phyloP scores from a whole-genome alignment of 257 asterid genomes.

The Fraxinus quadrangulata region DNA sequence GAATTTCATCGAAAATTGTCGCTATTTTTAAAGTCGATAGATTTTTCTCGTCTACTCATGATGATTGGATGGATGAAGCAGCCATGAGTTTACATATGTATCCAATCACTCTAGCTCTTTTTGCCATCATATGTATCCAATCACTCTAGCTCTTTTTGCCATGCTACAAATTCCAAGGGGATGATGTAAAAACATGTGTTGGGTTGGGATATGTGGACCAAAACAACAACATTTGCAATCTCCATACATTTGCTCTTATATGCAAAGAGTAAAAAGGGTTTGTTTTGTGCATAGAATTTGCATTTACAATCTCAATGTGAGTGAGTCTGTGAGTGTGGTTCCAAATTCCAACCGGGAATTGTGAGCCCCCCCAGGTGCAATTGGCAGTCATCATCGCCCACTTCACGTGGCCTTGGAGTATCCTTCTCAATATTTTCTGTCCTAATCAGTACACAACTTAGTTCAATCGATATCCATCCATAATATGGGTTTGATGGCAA shows the following conservation, averaged over 20 bases:
- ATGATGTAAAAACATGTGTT: background rate
- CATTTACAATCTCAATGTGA: slow-evolving; percentile 8
- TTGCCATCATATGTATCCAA: background rate
- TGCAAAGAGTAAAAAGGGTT: background rate
- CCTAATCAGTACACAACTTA: background rate
- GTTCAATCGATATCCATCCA: background rate
- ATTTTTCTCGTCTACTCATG: background rate
- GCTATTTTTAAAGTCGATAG: background rate
- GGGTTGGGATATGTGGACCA: background rate
- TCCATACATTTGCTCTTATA: background rate
- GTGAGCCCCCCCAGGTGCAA: slow-evolving; percentile 24
- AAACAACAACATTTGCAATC: background rate
- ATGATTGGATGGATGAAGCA: background rate
- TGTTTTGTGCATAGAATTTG: background rate
- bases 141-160: background rate
- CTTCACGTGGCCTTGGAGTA: background rate
- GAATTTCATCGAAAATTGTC: background rate
- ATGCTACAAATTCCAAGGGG: background rate
- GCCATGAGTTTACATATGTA: background rate
- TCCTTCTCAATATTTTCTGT: background rate
- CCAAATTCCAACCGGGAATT: slow-evolving; percentile 20
- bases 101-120: background rate
- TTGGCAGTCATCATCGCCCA: slow-evolving; percentile 2
- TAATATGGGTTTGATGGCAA: background rate
- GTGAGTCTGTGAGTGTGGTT: slow-evolving; percentile 2